Evolutionary conservation across 805 yeast species (phyloP), one percentile per base, ranked within the genome.

Genomic region (Wickerhamiella azyma): DNA sequence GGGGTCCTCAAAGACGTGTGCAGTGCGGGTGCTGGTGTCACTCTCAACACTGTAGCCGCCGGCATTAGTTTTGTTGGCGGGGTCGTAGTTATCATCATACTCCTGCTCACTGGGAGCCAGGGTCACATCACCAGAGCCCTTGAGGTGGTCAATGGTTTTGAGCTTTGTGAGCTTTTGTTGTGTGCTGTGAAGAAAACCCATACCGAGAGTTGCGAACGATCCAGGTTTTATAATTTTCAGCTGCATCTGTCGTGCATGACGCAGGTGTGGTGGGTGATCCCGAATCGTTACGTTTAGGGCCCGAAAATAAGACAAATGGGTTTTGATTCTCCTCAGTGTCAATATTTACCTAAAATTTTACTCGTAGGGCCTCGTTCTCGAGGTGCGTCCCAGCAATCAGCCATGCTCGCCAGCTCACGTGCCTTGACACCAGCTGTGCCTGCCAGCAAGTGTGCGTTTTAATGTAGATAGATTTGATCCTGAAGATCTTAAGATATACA

Each of bases 1-100:
- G 1, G 76, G 75, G 51, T 76, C 75, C 37, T 56, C 52, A 53
- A 74, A 72, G 0, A 66, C 62, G 50, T 67, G 52, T 11, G 42
- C 10, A 4, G 17, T 16, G 17, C 16, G 9, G 2, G 30, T 7
- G 8, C 21, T 36, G 9, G 18, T 17, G 10, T 14, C 26, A 13
- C 14, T 36, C 36, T 42, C 36, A n/a, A 42, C 30, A 13, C 32
- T n/a, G 11, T 9, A 5, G 11, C 30, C 24, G 5, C 45, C 45
- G 11, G 40, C 45, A 26, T 42, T 42, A 24, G 21, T 33, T 14
- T 41, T 41, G 17, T 42, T 33, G 4, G n/a, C 13, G 18, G 40
- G 40, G 13, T 42, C 45, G 18, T 42, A 42, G 14, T 14, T 35
- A 3, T 13, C 19, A 13, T 42, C 45, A 10, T 42, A 35, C 29